These are phyloP conservation scores for Hirschioporus abietinus DNA, from an alignment of 768 basidiomycete species.

Conservation along the genomic window DNA sequence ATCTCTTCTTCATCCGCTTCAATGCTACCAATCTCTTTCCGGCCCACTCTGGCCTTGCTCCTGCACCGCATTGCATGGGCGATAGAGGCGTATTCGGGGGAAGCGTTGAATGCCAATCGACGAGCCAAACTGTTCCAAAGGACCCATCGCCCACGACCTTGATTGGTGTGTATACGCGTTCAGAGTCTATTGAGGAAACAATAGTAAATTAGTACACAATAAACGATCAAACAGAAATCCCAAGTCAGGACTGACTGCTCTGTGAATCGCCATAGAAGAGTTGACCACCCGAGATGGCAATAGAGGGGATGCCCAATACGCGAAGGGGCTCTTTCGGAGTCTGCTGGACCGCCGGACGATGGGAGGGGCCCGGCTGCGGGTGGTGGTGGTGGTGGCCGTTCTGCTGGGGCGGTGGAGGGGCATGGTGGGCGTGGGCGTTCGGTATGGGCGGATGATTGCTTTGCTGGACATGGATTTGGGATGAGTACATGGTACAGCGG, in stretches of 20 bases:
- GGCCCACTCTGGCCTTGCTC: constrained; percentile 88
- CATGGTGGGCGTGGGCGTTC: constrained; percentile 27
- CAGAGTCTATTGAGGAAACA: constrained; percentile 51
- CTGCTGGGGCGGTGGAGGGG: constrained; percentile 35
- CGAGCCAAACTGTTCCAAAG: constrained; percentile 97
- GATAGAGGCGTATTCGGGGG: constrained; percentile 87
- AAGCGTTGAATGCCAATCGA: constrained; percentile 97
- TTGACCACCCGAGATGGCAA: constrained; percentile 61
- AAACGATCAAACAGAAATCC: constrained; percentile 12
- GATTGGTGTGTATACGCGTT: constrained; percentile 87
- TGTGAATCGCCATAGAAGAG: constrained; percentile 70
- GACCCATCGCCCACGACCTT: constrained; percentile 98
- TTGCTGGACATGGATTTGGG: constrained; percentile 42
- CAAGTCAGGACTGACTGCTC: constrained; percentile 50
- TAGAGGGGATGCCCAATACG: constrained; percentile 71
- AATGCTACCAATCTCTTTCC: constrained; percentile 94
- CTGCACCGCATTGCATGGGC: constrained; percentile 93
- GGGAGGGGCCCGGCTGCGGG: constrained; percentile 2
- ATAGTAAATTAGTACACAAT: constrained; percentile 7
- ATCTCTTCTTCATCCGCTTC: constrained; percentile 96
- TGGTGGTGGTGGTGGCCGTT: constrained; percentile 21
- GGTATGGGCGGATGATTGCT: constrained; percentile 35
- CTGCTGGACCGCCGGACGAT: not conserved
- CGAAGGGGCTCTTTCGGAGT: constrained; percentile 55
- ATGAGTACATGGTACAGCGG: constrained; percentile 50